Evolutionary conservation across 2,329 filamentous ascomycete genomes (phyloP).

Genomic region (Aspergillus melleus): DNA sequence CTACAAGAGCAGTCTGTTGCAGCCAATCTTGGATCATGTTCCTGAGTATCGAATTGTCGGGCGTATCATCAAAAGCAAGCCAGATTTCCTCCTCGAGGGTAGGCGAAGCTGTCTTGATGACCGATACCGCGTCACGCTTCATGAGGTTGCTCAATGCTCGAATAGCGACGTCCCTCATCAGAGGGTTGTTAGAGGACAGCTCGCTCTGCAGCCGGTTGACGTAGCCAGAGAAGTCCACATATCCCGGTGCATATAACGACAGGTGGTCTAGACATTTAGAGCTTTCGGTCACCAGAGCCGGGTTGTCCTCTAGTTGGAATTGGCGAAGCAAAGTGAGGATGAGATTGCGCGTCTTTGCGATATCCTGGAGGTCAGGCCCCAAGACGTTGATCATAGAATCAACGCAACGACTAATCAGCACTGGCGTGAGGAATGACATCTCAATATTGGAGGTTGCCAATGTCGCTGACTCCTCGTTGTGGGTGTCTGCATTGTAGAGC

Average conservation of each 20-base stretch:
- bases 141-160: conserved; percentile 92
- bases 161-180: conserved; percentile 76
- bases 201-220: conserved; percentile 79
- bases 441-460: conserved; percentile 87
- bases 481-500: conserved; percentile 85
- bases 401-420: conserved; percentile 81
- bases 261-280: conserved; percentile 86
- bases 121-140: conserved; percentile 84
- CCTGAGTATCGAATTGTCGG: conserved; percentile 74
- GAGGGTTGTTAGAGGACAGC: conserved; percentile 66
- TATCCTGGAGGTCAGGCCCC: conserved; percentile 90
- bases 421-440: conserved; percentile 76
- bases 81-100: conserved; percentile 90
- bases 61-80: conserved; percentile 78
- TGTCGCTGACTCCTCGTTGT: conserved; percentile 79
- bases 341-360: conserved; percentile 85
- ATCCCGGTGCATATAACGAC: conserved; percentile 83
- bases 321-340: conserved; percentile 83
- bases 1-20: conserved; percentile 77
- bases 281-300: conserved; percentile 71
- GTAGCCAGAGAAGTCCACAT: conserved; percentile 81
- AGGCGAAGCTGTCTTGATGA: conserved; percentile 71
- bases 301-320: conserved; percentile 73
- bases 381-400: conserved; percentile 97
- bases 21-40: conserved; percentile 93